Evolutionary conservation across 345 rosid genomes (phyloP), one percentile per base, ranked within the genome.

Genomic region (Erodium maritimum): DNA sequence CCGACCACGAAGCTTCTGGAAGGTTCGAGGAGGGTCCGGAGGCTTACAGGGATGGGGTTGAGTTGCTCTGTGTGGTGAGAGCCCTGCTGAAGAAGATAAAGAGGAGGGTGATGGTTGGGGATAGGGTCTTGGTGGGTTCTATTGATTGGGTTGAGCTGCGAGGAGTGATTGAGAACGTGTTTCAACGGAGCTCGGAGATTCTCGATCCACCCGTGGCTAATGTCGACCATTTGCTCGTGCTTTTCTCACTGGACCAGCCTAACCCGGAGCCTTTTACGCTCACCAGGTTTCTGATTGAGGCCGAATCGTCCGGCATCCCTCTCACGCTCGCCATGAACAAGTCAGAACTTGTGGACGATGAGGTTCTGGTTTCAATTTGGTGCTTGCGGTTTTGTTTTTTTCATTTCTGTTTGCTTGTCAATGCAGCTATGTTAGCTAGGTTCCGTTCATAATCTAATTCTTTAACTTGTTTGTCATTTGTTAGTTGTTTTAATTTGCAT

Each of bases 61-160:
- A 91, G 80, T 62, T 91, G 70, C 84, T 91, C 17, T 91, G 98
- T 59, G 95, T 86, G 70, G 96, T 91, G 74, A 84, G 72, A 66
- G 93, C 95, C 17, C 78, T 91, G 70, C 62, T 88, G 71, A 91
- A 88, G 84, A 88, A 91, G 88, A 88, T 91, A 73, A 81, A 82
- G 72, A 71, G 98, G 75, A 82, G 88, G 61, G 95, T 91, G 52
- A 58, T 88, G 67, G 96, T 91, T 3, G 98, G 98, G 25, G 96
- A 91, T 64, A 81, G 68, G 71, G 98, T 91, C 45, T 65, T 90
- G 50, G 93, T 88, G 0, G 90, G 96, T 13, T 82, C 93, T 17
- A 79, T 91, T 54, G 96, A 91, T 76, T 91, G 98, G 98, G 80
- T 81, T 52, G 98, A 82, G 52, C 79, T 84, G 0, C 73, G 95